Evolutionary conservation across 768 basidiomycete genomes (phyloP).

Genomic region (Mycena latifolia): DNA sequence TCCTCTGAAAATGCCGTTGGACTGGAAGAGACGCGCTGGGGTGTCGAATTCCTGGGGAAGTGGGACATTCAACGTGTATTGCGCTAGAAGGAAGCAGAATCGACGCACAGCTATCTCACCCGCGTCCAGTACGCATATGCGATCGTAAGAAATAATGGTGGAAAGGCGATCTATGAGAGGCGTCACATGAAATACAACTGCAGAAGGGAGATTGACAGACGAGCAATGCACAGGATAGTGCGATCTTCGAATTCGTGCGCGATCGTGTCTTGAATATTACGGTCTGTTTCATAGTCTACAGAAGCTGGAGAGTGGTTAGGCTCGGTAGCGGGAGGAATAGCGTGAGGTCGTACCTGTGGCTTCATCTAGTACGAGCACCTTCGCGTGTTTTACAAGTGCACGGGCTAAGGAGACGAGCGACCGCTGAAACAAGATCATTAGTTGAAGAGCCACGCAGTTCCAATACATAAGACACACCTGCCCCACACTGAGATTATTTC

Average conservation of each 20-base stretch:
- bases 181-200: neutral
- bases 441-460: constrained; percentile 31
- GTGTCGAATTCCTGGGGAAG: constrained; percentile 80
- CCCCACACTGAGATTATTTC: constrained; percentile 84
- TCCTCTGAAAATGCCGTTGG: constrained; percentile 78
- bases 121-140: constrained; percentile 88
- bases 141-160: constrained; percentile 91
- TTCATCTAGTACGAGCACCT: constrained; percentile 83
- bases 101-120: constrained; percentile 77
- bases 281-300: constrained; percentile 91
- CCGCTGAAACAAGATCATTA: constrained; percentile 57
- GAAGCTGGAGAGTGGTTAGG: constrained; percentile 57
- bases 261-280: constrained; percentile 93
- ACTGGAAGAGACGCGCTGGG: constrained; percentile 72
- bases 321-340: neutral
- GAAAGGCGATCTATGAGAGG: constrained; percentile 76
- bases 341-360: neutral
- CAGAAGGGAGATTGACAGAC: constrained; percentile 56
- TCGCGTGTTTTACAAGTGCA: constrained; percentile 88
- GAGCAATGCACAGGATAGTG: constrained; percentile 90
- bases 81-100: too few species aligned
- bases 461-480: constrained; percentile 50
- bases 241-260: constrained; percentile 84
- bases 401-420: constrained; percentile 90
- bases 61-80: neutral